A percentile compares a stretch with the other conserved stretches of the same genome.
Conservation (phyloP, 1,139 yeast species). For the Magnusiomyces suaveolens region DNA sequence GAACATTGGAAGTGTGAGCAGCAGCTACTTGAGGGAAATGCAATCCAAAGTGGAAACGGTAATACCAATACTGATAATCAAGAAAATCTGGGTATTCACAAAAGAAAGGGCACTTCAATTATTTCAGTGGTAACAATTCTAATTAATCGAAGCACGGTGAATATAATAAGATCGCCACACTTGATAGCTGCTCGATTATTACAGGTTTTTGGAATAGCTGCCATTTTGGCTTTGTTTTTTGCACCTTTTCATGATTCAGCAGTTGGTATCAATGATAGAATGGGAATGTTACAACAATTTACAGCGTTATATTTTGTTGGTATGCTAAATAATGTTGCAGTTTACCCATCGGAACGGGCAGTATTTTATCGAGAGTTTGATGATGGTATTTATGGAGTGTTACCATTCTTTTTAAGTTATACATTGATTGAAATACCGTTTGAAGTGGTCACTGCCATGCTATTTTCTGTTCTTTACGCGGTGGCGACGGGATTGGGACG, state of each 20-base stretch:
- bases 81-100: constrained; percentile 15
- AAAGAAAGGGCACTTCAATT: constrained; percentile 29
- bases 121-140: constrained; percentile 36
- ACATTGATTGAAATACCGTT: constrained; percentile 64
- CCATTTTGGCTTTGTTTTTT: constrained; percentile 58
- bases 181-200: constrained; percentile 56
- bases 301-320: constrained; percentile 70
- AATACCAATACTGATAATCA: constrained; percentile 2
- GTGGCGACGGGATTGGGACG: constrained; percentile 70
- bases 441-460: constrained; percentile 50
- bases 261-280: constrained; percentile 53
- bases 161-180: constrained; percentile 52
- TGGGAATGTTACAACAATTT: constrained; percentile 70
- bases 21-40: not conserved
- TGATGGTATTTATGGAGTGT: constrained; percentile 61
- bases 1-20: constrained; percentile 22
- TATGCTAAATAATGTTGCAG: constrained; percentile 62
- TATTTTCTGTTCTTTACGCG: constrained; percentile 54
- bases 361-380: constrained; percentile 70
- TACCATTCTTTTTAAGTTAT: constrained; percentile 58
- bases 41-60: not conserved
- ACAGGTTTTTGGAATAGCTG: constrained; percentile 56
- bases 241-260: constrained; percentile 55
- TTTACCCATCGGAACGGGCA: constrained; percentile 64
- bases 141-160: constrained; percentile 39